Evolutionary conservation across 169 alveolate genomes (phyloP), one percentile per base, ranked within the genome.

Genomic region (Cryptosporidium ryanae): DNA sequence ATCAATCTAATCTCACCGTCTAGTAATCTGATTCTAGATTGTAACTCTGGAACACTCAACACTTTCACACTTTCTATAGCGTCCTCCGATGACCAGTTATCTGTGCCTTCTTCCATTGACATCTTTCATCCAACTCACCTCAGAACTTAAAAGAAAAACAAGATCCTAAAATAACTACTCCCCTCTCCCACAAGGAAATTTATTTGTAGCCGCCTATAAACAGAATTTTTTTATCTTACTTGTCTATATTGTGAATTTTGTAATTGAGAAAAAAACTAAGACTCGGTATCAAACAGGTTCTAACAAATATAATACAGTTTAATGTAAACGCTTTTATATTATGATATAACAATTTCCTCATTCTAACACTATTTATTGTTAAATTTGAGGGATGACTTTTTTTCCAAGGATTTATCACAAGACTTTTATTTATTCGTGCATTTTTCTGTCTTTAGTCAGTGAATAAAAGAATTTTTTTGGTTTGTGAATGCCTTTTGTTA

Each of bases 1-100:
- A 93, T 90, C 5, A 91, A 91, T 82, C 95, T 90, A 23, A 96
- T 95, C 82, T 96, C 97, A 50, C 84, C 84, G 57, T 70, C 84
- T 12, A 70, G 32, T 15, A 70, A 68, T 13, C 84, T 25, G 5
- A 70, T 70, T 29, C 84, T 50, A 1, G 84, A 70, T 54, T 70
- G 84, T 50, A 70, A 15, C 29, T 70, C 84, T 31, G 43, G 18
- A 54, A 54, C 84, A 50, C 68, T 70, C 59, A 70, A 25, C 61
- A 32, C 54, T 55, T 34, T 49, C 18, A 70, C 84, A 31, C 84
- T 70, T 68, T 70, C 84, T 7, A 70, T 66, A 54, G 84, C 84
- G 43, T 70, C 84, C 67, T 70, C 84, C 17, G 84, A 46, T 15
- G 84, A 70, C 84, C 84, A 70, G 57, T 70, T 70, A 57, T 70